These are phyloP conservation scores for Vitis amurensis DNA, from an alignment of 164 flowering plant genomes.

Conservation along the genomic window DNA sequence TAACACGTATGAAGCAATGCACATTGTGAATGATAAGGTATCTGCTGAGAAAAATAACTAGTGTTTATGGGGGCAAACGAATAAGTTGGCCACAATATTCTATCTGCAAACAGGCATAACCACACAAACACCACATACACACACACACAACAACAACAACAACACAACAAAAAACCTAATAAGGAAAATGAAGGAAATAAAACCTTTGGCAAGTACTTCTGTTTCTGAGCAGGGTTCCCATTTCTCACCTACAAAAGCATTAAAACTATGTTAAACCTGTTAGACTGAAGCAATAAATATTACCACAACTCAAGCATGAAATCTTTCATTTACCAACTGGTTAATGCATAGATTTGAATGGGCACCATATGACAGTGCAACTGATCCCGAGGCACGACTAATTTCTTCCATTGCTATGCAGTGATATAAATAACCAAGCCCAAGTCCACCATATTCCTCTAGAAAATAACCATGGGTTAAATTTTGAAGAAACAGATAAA, in stretches of 20 bases:
- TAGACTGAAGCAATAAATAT: not conserved
- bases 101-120: not conserved
- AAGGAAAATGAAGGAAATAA: constrained; percentile 2
- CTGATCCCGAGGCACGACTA: constrained; percentile 97
- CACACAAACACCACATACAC: not conserved
- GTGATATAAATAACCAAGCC: constrained; percentile 96
- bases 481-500: not conserved
- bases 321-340: constrained; percentile 66
- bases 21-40: not conserved
- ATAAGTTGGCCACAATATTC: not conserved
- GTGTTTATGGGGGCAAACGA: not conserved
- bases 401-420: constrained; percentile 98
- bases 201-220: constrained; percentile 95
- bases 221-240: constrained; percentile 79
- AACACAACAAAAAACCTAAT: not conserved
- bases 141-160: too few relatives aligned
- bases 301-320: constrained; percentile 3
- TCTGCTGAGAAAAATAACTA: not conserved
- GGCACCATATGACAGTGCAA: constrained; percentile 94
- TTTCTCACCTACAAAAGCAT: constrained; percentile 70
- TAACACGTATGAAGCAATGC: too few relatives aligned
- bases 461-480: constrained; percentile 19
- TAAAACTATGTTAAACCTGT: not conserved
- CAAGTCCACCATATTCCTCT: constrained; percentile 99
- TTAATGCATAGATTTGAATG: constrained; percentile 96